Evolutionary conservation across 2,329 filamentous ascomycete genomes (phyloP), one percentile per base, ranked within the genome.

Genomic region (Penicillium sp.): DNA sequence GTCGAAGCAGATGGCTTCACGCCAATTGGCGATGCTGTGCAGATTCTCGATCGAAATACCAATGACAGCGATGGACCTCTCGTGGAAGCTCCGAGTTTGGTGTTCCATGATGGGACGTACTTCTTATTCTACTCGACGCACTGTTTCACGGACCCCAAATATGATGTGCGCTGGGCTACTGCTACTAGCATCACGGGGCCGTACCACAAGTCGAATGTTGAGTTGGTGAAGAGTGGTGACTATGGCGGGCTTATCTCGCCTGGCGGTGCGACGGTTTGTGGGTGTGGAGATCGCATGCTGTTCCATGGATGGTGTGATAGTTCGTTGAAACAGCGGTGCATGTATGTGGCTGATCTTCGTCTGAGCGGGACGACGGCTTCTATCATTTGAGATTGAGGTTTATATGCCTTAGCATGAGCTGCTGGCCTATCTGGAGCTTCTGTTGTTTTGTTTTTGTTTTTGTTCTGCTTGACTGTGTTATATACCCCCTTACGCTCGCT

Each of bases 71-170:
- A 90, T 63, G 83, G 86, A 0, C 85, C 86, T 4, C 75, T 88
- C 0, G 80, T 89, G 22, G 87, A 89, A 72, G 87, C 86, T 15
- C 87, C 87, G 0, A 80, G 79, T 57, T 66, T 88, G 20, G 73
- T 85, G 12, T 60, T 73, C 11, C 75, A 76, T 3, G 67, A 64
- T 0, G 77, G 79, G 17, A 76, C 78, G 14, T 88, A 88, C 68
- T 79, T 86, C 53, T 74, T 89, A 45, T 88, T 88, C 70, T 89
- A 84, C 73, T 86, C 83, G 66, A 84, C 82, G 43, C 83, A 87
- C 57, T 87, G 85, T 73, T 89, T 79, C 71, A 80, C 79, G 1
- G 79, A 81, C 28, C 71, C 80, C 2, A 68, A 69, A 39, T 89
- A 89, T 71, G 83, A 87, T 66, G 78, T 87, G n/a, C 81, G 82